Base-by-base conservation (phyloP, 2,329 filamentous ascomycete species). In the Botrytis sinoallii region DNA sequence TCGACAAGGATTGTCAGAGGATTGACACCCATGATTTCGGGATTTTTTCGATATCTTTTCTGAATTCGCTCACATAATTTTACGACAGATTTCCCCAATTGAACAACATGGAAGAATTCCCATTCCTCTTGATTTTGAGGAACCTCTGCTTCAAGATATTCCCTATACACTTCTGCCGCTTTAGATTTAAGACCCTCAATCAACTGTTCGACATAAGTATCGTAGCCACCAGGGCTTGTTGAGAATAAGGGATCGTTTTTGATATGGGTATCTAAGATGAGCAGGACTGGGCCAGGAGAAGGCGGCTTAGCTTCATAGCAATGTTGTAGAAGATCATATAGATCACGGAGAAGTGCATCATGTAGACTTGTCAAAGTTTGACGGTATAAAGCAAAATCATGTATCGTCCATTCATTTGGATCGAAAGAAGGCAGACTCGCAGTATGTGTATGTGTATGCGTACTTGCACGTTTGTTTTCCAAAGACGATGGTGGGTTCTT, bases 271-370 rank as follows among this genome's bases (percentile, higher is more conserved):
- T 95, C 91, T 55, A 99, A 84, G 48, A 98, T 85, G 6, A 77
- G 91, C 87, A 98, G 90, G 44, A 97, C 88, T 22, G 90, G 90
- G 8, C 91, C 93, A 35, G 97, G 90, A 57, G 91, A 90, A 8
- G 93, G 94, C 18, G 94, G 90, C 79, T 97, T 98, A n/a, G 88
- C 84, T 76, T 97, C 94, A 82, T 95, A 99, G 78, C 93, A 95
- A 77, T 92, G 90, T 84, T 95, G 91, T 82, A 98, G 88, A n/a
- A 92, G 86, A 76, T 95, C 91, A 82, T 93, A 98, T 29, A 99
- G 87, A 79, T 98, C 95, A 71, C 95, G 90, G 65, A 98, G 85
- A 40, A 98, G 85, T 16, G 91, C 89, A 78, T 98, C 94, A 79
- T 98, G 90, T 57, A 98, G 84, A 44, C 87, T 89, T 52, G 88